Percentiles rank a stretch among this genome's conserved stretches.
Conservation (phyloP, 805 yeast genomes). For the Lipomyces mesembrius region DNA sequence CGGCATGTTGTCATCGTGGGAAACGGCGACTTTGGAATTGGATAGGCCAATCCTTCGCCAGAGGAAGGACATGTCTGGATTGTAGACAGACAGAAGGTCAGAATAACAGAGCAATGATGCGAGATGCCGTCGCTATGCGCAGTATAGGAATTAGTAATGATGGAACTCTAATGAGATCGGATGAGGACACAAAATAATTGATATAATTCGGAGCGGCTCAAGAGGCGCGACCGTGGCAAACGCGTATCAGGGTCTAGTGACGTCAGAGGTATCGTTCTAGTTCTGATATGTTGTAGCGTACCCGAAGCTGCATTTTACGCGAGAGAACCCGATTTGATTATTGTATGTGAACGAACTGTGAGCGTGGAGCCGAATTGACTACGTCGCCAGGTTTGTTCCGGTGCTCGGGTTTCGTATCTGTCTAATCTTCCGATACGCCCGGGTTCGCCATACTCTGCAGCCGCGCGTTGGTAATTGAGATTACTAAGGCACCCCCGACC, state of each 20-base stretch:
- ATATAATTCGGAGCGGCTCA: not conserved
- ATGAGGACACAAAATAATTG: not conserved
- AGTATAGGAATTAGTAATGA: not conserved
- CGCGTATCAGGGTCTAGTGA: not conserved
- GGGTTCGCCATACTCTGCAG: too few relatives aligned
- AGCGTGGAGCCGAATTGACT: too few relatives aligned
- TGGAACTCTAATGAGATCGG: not conserved
- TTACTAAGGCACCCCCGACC: not conserved
- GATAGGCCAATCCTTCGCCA: conserved; percentile 2
- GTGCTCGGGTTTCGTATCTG: too few relatives aligned
- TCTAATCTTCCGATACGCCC: too few relatives aligned
- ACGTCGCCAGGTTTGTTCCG: too few relatives aligned
- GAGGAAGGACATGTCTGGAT: conserved; percentile 2
- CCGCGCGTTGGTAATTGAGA: not conserved
- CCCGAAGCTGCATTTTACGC: too few relatives aligned
- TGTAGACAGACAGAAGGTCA: not conserved
- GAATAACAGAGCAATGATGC: not conserved
- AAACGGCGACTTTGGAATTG: not conserved
- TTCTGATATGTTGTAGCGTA: not conserved
- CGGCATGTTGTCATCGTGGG: conserved; percentile 18
- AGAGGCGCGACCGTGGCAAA: not conserved
- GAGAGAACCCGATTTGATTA: too few relatives aligned
- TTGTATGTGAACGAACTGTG: too few relatives aligned
- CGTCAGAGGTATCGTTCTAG: not conserved
- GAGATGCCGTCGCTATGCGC: not conserved